Percentiles rank a stretch among this genome's conserved stretches.
Evolutionary conservation across 1,284 basidiomycete species (phyloP).

Genomic region (Paramarasmius palmivorus): DNA sequence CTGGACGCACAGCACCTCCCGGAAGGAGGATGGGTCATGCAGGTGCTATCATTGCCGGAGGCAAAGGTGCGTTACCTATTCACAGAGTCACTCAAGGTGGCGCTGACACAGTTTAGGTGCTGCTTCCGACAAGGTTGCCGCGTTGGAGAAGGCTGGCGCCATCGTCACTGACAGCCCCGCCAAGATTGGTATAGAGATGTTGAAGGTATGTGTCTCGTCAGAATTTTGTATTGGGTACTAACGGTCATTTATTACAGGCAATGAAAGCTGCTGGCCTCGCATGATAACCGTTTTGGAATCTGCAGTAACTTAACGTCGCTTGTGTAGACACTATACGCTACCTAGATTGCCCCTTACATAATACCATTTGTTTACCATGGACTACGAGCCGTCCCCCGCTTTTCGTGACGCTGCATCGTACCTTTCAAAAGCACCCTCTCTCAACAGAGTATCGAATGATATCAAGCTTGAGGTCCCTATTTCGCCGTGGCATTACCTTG

Average conservation of each 20-base stretch:
- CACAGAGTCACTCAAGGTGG: background rate
- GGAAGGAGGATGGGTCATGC: conserved; percentile 99
- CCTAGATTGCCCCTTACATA: conserved; percentile 17
- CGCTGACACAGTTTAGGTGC: conserved; percentile 53
- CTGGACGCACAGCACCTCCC: conserved; percentile 95
- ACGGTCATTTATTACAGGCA: conserved; percentile 45
- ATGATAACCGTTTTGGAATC: conserved; percentile 33
- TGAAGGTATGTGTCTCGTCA: conserved; percentile 59
- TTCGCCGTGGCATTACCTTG: conserved; percentile 14
- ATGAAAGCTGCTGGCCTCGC: conserved; percentile 85
- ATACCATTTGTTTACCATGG: conserved; percentile 13
- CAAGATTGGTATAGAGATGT: conserved; percentile 86
- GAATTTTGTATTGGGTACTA: conserved; percentile 2
- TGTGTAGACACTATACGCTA: conserved; percentile 13
- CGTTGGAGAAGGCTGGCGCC: conserved; percentile 91
- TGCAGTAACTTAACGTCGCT: conserved; percentile 7
- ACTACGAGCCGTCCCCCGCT: conserved; percentile 41
- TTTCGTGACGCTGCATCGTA: conserved; percentile 67
- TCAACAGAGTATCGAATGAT: conserved; percentile 52
- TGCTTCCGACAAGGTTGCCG: conserved; percentile 93
- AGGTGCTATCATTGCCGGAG: conserved; percentile 97
- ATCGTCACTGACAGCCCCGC: conserved; percentile 97
- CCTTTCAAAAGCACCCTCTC: conserved; percentile 56
- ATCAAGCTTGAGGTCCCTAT: conserved; percentile 73
- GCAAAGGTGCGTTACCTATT: conserved; percentile 69